Conservation (phyloP, 306 rosid species). For the Malus domestica region DNA sequence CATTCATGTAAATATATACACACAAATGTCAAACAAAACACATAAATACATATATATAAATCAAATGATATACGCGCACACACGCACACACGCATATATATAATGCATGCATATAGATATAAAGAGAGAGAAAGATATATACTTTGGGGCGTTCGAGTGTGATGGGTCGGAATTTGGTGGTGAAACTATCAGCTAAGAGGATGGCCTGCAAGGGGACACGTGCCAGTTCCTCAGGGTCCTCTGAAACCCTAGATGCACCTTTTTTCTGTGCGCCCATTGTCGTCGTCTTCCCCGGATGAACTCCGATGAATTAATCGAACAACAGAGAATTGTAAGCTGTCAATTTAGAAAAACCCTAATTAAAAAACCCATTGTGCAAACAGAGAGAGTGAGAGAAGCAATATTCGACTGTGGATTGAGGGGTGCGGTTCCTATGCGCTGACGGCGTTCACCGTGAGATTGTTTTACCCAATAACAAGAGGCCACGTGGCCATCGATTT, state of each 20-base stretch:
- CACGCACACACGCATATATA: neutral
- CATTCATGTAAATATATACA: neutral
- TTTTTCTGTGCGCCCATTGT: conserved; percentile 76
- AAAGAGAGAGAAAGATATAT: neutral
- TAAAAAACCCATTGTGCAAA: neutral
- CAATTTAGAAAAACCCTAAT: conserved; percentile 19
- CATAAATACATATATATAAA: neutral
- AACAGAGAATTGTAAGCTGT: neutral
- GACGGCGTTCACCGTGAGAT: neutral
- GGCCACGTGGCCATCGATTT: neutral
- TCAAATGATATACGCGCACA: too few species aligned
- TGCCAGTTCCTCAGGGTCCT: conserved; percentile 71
- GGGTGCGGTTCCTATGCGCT: neutral
- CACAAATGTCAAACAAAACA: neutral
- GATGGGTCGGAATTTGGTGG: conserved; percentile 90
- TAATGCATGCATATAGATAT: neutral
- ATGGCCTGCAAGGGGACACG: conserved; percentile 81
- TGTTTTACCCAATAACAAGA: neutral
- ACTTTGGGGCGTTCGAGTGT: conserved; percentile 98
- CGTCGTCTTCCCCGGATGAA: conserved; percentile 1
- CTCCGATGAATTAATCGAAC: neutral
- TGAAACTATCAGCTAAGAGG: conserved; percentile 84
- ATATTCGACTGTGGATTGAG: neutral
- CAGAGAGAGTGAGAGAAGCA: neutral
- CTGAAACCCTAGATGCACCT: conserved; percentile 59